These are phyloP conservation scores for Phaeosphaeriaceae sp. DNA, from an alignment of 2,329 filamentous ascomycete species.

Conservation along the genomic window DNA sequence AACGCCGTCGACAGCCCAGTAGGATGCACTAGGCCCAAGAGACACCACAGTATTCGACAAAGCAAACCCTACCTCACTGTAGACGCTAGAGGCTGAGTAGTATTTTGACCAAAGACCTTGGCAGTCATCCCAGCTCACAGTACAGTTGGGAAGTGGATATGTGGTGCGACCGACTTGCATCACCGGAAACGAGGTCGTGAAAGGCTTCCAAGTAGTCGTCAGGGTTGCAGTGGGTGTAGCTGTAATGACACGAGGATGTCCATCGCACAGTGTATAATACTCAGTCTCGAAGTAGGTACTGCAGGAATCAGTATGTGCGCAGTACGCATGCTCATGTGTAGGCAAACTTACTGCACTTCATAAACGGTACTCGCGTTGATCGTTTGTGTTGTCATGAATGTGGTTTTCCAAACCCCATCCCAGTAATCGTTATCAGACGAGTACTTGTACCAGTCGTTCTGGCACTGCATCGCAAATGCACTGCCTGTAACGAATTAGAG, in stretches of 20 bases:
- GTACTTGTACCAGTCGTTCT: slow-evolving; percentile 21
- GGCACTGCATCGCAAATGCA: slow-evolving; percentile 21
- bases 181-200: slow-evolving; percentile 6
- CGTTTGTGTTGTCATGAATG: slow-evolving; percentile 5
- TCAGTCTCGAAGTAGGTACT: slow-evolving; percentile 19
- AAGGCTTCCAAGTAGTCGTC: slow-evolving; percentile 13
- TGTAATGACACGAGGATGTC: slow-evolving; percentile 23
- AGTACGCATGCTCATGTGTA: neutral
- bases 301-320: neutral
- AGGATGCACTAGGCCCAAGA: neutral
- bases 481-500: slow-evolving; percentile 9
- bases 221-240: slow-evolving; percentile 17
- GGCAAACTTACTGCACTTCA: neutral
- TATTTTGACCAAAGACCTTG: slow-evolving; percentile 20
- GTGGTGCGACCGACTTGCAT: neutral
- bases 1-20: neutral
- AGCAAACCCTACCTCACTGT: slow-evolving; percentile 14
- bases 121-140: slow-evolving; percentile 21
- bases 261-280: slow-evolving; percentile 23
- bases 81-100: slow-evolving; percentile 19
- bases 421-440: slow-evolving; percentile 16
- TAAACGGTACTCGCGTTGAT: neutral
- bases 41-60: neutral
- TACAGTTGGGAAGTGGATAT: slow-evolving; percentile 16
- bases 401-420: slow-evolving; percentile 6